Conservation (phyloP, 2,329 filamentous ascomycete genomes). For the Madurella fahalii region DNA sequence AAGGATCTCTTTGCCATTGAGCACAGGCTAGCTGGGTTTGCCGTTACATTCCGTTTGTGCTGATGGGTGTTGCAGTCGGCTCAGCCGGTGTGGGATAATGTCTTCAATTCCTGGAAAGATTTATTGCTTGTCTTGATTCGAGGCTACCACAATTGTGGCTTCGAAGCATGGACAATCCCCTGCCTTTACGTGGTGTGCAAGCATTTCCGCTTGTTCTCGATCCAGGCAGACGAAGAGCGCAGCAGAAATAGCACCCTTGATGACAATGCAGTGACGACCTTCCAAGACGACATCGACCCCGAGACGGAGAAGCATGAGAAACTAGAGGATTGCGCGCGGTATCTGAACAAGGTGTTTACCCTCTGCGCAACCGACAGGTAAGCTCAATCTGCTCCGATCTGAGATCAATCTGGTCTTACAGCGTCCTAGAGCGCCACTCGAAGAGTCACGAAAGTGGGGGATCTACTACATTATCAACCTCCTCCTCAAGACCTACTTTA, state of each 20-base stretch:
- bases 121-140: constrained; percentile 71
- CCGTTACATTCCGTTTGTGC: not conserved
- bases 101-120: constrained; percentile 88
- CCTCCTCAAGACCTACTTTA: constrained; percentile 98
- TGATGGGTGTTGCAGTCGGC: constrained; percentile 9
- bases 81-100: constrained; percentile 67
- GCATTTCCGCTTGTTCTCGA: constrained; percentile 82
- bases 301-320: constrained; percentile 76
- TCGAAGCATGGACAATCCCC: constrained; percentile 89
- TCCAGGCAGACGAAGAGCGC: constrained; percentile 77
- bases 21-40: not conserved
- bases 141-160: constrained; percentile 70
- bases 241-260: constrained; percentile 33
- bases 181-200: constrained; percentile 85
- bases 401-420: constrained; percentile 17
- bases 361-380: constrained; percentile 87
- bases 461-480: constrained; percentile 94
- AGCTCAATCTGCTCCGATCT: constrained; percentile 25
- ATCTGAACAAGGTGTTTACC: constrained; percentile 89
- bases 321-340: constrained; percentile 83
- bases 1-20: not conserved
- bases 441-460: constrained; percentile 95
- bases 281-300: constrained; percentile 78
- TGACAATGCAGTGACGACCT: constrained; percentile 41
- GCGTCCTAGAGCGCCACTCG: constrained; percentile 63